Evolutionary conservation across 495 filamentous ascomycete species (phyloP).

Genomic region (Podospora didyma): DNA sequence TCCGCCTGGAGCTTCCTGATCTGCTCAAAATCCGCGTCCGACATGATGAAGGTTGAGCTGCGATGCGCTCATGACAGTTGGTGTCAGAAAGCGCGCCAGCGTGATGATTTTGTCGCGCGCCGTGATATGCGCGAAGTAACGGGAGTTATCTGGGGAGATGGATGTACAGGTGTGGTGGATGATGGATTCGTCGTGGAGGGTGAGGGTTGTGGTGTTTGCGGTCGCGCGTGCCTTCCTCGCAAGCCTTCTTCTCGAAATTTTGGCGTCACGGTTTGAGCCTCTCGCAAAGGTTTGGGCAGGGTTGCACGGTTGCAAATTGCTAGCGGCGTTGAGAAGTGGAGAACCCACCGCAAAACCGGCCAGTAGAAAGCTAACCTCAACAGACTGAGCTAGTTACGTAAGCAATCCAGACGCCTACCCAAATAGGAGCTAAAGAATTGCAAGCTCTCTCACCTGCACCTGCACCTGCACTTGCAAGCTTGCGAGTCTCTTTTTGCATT

Average conservation of each 20-base stretch:
- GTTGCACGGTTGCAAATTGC: background rate
- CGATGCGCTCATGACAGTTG: background rate
- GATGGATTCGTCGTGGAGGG: no score
- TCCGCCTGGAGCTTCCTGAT: conserved; percentile 82
- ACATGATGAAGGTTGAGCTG: conserved; percentile 37
- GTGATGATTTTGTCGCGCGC: background rate
- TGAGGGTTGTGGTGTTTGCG: no score
- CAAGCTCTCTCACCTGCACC: no score
- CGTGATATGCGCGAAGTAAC: no score
- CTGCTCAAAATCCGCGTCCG: conserved; percentile 75
- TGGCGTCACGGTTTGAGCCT: background rate
- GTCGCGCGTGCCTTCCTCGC: background rate
- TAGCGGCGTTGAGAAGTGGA: no score
- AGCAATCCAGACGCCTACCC: no score
- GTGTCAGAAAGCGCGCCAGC: conserved; percentile 1
- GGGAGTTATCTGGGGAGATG: background rate
- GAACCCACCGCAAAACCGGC: no score
- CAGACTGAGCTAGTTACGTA: no score
- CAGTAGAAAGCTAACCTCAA: no score
- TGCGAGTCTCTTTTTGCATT: no score
- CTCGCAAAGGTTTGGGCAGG: background rate
- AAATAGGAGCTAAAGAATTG: no score
- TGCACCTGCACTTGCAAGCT: no score
- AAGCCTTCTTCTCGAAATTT: conserved; percentile 1
- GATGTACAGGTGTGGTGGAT: background rate